Evolutionary conservation across 23 red algal genomes (phyloP).

Genomic region (Chondrus crispus): DNA sequence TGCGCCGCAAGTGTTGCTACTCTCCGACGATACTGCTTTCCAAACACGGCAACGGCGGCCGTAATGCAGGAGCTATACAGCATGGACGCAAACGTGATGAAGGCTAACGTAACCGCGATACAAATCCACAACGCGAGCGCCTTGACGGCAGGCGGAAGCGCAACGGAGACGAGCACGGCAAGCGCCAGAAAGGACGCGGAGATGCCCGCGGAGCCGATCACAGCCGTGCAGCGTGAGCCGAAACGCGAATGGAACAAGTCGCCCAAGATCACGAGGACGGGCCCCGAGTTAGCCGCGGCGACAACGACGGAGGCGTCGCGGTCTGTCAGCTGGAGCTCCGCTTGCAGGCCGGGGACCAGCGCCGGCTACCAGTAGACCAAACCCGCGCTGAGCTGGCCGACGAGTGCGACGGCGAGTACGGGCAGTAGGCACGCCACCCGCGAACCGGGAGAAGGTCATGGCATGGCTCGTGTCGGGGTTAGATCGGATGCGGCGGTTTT

Average conservation of each 20-base stretch:
- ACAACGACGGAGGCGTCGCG: neutral
- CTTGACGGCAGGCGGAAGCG: neutral
- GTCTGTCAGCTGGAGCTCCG: neutral
- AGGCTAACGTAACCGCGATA: neutral
- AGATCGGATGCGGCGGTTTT: no score
- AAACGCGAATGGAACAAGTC: conserved; percentile 26
- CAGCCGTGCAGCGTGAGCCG: conserved; percentile 14
- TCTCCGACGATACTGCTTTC: conserved; percentile 17
- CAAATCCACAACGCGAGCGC: neutral
- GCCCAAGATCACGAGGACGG: conserved; percentile 44
- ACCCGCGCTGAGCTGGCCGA: conserved; percentile 13
- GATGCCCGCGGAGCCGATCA: conserved; percentile 11
- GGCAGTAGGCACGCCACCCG: conserved; percentile 33
- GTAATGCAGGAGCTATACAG: conserved; percentile 46
- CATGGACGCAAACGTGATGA: conserved; percentile 51
- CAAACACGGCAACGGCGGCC: conserved; percentile 18
- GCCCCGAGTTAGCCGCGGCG: conserved; percentile 45
- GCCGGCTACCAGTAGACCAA: conserved; percentile 54
- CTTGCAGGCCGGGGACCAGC: conserved; percentile 17
- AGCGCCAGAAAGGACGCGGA: neutral
- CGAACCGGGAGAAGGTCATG: no score
- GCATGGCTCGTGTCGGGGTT: no score
- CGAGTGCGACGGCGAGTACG: conserved; percentile 29
- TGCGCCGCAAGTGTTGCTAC: conserved; percentile 32
- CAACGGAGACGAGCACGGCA: neutral